Conservation (phyloP, 371 early-diverging fungal genomes). For the Cladochytrium tenue region DNA sequence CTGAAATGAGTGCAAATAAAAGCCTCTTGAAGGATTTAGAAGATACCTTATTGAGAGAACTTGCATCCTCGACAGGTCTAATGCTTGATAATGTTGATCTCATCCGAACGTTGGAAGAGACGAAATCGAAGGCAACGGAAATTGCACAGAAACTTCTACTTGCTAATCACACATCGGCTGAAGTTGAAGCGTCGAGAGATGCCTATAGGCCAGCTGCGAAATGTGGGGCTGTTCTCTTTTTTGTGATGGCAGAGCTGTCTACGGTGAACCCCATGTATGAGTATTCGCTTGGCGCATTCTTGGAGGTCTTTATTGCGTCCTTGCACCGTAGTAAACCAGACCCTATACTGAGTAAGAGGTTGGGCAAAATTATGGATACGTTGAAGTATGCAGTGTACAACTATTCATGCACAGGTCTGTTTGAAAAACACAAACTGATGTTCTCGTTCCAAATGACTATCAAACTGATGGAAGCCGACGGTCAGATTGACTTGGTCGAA, state of each 20-base stretch:
- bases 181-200: conserved; percentile 61
- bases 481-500: conserved; percentile 48
- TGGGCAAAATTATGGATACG: conserved; percentile 59
- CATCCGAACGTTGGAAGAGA: conserved; percentile 61
- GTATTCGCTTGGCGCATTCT: conserved; percentile 58
- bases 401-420: conserved; percentile 63
- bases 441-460: conserved; percentile 67
- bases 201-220: conserved; percentile 60
- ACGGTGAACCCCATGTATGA: conserved; percentile 68
- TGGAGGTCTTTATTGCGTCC: conserved; percentile 57
- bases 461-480: conserved; percentile 62
- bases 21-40: conserved; percentile 56
- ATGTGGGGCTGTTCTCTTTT: conserved; percentile 63
- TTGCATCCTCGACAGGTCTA: conserved; percentile 60
- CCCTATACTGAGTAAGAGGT: conserved; percentile 52
- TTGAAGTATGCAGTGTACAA: conserved; percentile 63
- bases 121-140: conserved; percentile 63
- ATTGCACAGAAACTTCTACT: conserved; percentile 59
- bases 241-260: conserved; percentile 58
- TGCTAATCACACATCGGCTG: conserved; percentile 61
- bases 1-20: conserved; percentile 61
- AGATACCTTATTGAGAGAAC: conserved; percentile 58
- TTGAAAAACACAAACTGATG: conserved; percentile 65
- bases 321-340: conserved; percentile 58
- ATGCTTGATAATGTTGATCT: conserved; percentile 66